Evolutionary conservation across 495 filamentous ascomycete genomes (phyloP).

Genomic region (Hypoxylon fuscum): DNA sequence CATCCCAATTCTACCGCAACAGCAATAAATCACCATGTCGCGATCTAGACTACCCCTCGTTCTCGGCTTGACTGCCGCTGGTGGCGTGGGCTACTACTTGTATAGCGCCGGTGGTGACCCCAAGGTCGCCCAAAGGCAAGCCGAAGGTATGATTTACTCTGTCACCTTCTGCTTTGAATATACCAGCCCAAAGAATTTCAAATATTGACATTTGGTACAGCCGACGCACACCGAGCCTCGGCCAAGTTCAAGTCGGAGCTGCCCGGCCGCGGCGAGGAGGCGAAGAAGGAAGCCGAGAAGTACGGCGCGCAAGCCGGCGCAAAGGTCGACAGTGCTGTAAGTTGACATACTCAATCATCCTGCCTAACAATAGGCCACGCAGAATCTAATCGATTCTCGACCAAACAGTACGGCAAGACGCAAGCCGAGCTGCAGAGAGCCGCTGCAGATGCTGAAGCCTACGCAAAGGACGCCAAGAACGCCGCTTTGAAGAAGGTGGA

Average conservation of each 20-base stretch:
- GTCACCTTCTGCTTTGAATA: neutral
- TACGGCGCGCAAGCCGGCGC: slow-evolving; percentile 56
- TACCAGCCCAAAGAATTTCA: neutral
- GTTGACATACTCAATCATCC: slow-evolving; percentile 24
- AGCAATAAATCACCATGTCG: slow-evolving; percentile 52
- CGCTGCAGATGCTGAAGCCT: slow-evolving; percentile 64
- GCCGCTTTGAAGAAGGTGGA: slow-evolving; percentile 76
- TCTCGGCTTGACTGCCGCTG: slow-evolving; percentile 70
- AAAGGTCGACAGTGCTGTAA: slow-evolving; percentile 57
- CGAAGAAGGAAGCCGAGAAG: slow-evolving; percentile 52
- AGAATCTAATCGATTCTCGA: slow-evolving; percentile 11
- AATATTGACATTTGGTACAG: slow-evolving; percentile 47
- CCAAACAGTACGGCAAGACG: slow-evolving; percentile 67
- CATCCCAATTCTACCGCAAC: slow-evolving; percentile 8
- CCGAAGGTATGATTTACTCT: slow-evolving; percentile 78
- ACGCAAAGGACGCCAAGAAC: slow-evolving; percentile 65
- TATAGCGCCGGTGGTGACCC: slow-evolving; percentile 86
- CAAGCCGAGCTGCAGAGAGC: slow-evolving; percentile 65
- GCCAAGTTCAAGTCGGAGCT: slow-evolving; percentile 71
- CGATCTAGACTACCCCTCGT: slow-evolving; percentile 64
- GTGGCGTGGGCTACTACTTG: slow-evolving; percentile 86
- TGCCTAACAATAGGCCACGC: slow-evolving; percentile 3
- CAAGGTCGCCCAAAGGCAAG: slow-evolving; percentile 80
- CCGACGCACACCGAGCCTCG: slow-evolving; percentile 70
- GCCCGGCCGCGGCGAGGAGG: slow-evolving; percentile 46